Evolutionary conservation across 306 rosid genomes (phyloP), one percentile per base, ranked within the genome.

Genomic region (Datisca glomerata): DNA sequence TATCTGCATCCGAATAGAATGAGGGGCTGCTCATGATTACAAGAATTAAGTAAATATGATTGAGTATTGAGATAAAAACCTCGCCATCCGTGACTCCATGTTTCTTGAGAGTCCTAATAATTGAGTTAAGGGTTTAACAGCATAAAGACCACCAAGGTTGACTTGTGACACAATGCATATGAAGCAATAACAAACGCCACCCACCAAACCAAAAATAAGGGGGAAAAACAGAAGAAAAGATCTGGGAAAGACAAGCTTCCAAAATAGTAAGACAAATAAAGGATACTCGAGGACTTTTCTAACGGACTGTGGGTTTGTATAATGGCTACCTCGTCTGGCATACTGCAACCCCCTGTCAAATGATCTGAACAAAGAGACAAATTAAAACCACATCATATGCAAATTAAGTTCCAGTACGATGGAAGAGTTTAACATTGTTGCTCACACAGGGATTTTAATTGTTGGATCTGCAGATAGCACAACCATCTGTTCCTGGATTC

Each of bases 321-420:
- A 72, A 35, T 68, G 65, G 67, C 27, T 64, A 55, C 19, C 59
- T 29, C 71, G 65, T 68, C 70, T 70, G 48, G 95, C 83, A 61
- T 77, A 80, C 43, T 63, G 86, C 72, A 89, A 66, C 27, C 86
- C 97, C 55, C 53, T 80, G 70, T 83, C 79, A 60, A 89, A 89
- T 43, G 93, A 51, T 44, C 93, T 89, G 59, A 55, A 19, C 12
- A 40, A 18, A 18, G 24, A 43, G 65, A 35, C 51, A 61, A 57
- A 59, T 12, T 18, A 43, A 21, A 23, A 51, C 52, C 43, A 34
- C 43, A 49, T 42, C 15, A 49, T 27, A 55, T 38, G 16, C 33
- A 29, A 50, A 36, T 41, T 20, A 65, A 23, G 13, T 22, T 21
- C 34, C 33, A 35, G 42, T 42, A 49, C 44, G 34, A 47, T 20